These are phyloP conservation scores for Lactarius vividus DNA, from an alignment of 768 basidiomycete genomes.

Conservation along the genomic window DNA sequence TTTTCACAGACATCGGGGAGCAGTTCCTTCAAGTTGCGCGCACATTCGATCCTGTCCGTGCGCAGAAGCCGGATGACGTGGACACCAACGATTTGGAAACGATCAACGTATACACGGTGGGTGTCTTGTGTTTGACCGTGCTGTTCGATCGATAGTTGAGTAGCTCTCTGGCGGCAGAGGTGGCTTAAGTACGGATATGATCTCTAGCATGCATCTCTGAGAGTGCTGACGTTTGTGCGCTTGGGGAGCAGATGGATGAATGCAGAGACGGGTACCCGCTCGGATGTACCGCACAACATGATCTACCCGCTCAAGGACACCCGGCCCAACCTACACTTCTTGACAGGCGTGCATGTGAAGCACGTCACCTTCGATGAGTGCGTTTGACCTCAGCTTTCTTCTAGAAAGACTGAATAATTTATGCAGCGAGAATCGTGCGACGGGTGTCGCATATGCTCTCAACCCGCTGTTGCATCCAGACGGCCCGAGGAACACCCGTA, in stretches of 20 bases:
- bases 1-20: conserved; percentile 30
- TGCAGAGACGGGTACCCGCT: conserved; percentile 41
- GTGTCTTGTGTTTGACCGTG: too few species aligned
- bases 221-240: not conserved
- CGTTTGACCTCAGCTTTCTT: conserved; percentile 25
- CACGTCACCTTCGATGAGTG: conserved; percentile 34
- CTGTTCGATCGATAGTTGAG: not conserved
- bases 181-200: not conserved
- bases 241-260: conserved; percentile 49
- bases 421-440: conserved; percentile 29
- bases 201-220: conserved; percentile 26
- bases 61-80: conserved; percentile 18
- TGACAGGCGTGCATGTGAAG: conserved; percentile 37
- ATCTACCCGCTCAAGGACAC: conserved; percentile 38
- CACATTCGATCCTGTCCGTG: conserved; percentile 28
- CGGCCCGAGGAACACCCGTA: conserved; percentile 28
- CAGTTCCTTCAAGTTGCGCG: conserved; percentile 33
- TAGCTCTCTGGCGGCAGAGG: conserved; percentile 11
- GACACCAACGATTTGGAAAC: conserved; percentile 29
- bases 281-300: conserved; percentile 39
- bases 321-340: conserved; percentile 35
- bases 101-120: conserved; percentile 29
- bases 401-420: not conserved
- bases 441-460: conserved; percentile 10
- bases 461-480: not conserved